Percentiles rank a stretch among this genome's conserved stretches.
These are phyloP conservation scores for Talaromyces sp. DNA, from an alignment of 2,329 filamentous ascomycete species.

Conservation along the genomic window DNA sequence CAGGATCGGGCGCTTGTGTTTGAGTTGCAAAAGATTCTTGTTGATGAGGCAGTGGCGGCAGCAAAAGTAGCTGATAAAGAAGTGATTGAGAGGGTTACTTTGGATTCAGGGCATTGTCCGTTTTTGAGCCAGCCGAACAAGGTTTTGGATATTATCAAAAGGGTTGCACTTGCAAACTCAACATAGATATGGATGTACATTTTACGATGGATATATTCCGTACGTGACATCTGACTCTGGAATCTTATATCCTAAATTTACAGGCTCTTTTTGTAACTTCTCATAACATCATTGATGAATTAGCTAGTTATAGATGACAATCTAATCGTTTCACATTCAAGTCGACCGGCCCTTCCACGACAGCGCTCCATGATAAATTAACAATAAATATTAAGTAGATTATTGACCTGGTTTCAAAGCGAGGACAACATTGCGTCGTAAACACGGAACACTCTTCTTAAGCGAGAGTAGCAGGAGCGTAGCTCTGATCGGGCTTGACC, in stretches of 20 bases:
- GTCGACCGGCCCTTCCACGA: background rate
- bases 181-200: too few species aligned
- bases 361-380: background rate
- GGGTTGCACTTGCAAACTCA: background rate
- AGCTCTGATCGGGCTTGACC: slow-evolving; percentile 48
- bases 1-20: background rate
- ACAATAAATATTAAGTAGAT: background rate
- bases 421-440: background rate
- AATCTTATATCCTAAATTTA: too few species aligned
- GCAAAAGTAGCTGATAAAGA: background rate
- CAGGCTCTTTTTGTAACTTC: too few species aligned
- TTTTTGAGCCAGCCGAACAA: background rate
- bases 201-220: too few species aligned
- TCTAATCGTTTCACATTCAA: background rate
- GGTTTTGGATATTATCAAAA: background rate
- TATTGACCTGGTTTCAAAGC: background rate
- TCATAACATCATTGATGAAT: too few species aligned
- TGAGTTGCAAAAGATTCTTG: background rate
- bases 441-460: slow-evolving; percentile 10
- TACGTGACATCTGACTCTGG: too few species aligned
- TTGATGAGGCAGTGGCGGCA: background rate
- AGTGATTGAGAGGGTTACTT: background rate
- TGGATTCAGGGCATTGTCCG: background rate
- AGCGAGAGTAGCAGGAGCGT: slow-evolving; percentile 29
- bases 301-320: too few species aligned